Evolutionary conservation across 1,139 yeast genomes (phyloP).

Genomic region (Hemisphaericaspora lyxosophila): DNA sequence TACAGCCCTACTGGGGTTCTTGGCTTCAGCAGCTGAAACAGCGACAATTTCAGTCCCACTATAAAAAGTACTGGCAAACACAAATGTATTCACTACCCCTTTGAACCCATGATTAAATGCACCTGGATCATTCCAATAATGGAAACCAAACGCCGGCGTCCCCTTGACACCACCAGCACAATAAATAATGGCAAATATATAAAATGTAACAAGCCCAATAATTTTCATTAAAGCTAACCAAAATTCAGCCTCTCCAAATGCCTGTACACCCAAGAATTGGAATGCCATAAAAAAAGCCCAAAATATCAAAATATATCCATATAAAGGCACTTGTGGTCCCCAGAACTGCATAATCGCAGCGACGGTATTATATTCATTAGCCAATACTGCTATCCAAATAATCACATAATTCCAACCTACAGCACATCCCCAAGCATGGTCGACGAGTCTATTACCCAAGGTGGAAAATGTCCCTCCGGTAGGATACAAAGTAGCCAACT

Average conservation of each 20-base stretch:
- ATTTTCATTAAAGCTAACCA: constrained; percentile 62
- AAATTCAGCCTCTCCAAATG: constrained; percentile 69
- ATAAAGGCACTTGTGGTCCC: constrained; percentile 61
- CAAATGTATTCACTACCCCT: constrained; percentile 70
- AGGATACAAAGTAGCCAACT: constrained; percentile 51
- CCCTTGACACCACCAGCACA: constrained; percentile 67
- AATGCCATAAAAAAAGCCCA: constrained; percentile 55
- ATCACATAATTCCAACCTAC: constrained; percentile 65
- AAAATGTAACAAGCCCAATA: constrained; percentile 54
- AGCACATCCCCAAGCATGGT: constrained; percentile 59
- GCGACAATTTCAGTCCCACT: constrained; percentile 61
- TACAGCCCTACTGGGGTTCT: constrained; percentile 54
- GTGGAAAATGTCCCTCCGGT: constrained; percentile 57
- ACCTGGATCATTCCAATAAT: constrained; percentile 54
- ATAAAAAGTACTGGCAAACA: constrained; percentile 63
- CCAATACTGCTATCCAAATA: constrained; percentile 59
- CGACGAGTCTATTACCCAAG: constrained; percentile 52
- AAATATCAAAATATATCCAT: constrained; percentile 56
- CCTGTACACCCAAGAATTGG: constrained; percentile 56
- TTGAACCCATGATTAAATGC: constrained; percentile 55
- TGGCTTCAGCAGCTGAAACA: constrained; percentile 55
- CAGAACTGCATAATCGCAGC: constrained; percentile 55
- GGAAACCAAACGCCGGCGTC: constrained; percentile 51
- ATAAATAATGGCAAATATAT: constrained; percentile 57
- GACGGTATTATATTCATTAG: constrained; percentile 58